A percentile compares a stretch with the other conserved stretches of the same genome.
Conservation (phyloP, 768 basidiomycete species). For the Ramaria sp. region DNA sequence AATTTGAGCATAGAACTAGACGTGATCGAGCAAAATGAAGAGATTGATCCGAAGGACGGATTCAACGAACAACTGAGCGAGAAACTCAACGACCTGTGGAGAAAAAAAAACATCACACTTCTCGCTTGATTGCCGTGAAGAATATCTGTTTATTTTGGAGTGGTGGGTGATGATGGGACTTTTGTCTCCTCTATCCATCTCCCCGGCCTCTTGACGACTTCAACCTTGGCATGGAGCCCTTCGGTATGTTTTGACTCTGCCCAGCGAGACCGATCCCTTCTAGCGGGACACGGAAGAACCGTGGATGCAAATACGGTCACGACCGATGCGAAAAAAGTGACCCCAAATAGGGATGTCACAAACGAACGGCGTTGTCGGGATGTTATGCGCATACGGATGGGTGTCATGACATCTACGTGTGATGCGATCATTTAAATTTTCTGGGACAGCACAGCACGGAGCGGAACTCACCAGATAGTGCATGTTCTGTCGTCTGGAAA, state of each 20-base stretch:
- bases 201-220: slow-evolving; percentile 52
- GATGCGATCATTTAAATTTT: not conserved
- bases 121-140: not conserved
- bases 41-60: not conserved
- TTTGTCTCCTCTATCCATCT: slow-evolving; percentile 76
- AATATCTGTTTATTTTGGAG: not conserved
- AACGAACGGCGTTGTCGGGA: slow-evolving; percentile 39
- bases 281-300: slow-evolving; percentile 73
- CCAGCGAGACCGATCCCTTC: slow-evolving; percentile 42
- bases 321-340: slow-evolving; percentile 71
- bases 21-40: too few species aligned
- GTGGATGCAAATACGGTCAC: slow-evolving; percentile 73
- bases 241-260: slow-evolving; percentile 21
- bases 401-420: not conserved
- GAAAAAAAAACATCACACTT: not conserved
- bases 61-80: not conserved
- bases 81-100: not conserved
- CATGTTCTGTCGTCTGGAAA: not conserved
- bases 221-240: slow-evolving; percentile 20
- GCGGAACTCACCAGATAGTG: not conserved
- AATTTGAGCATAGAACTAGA: too few species aligned
- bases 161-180: not conserved
- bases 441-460: not conserved
- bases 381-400: slow-evolving; percentile 13
- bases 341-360: slow-evolving; percentile 67